Base-by-base conservation (phyloP, 2,329 filamentous ascomycete genomes). In the Botrytis porri region DNA sequence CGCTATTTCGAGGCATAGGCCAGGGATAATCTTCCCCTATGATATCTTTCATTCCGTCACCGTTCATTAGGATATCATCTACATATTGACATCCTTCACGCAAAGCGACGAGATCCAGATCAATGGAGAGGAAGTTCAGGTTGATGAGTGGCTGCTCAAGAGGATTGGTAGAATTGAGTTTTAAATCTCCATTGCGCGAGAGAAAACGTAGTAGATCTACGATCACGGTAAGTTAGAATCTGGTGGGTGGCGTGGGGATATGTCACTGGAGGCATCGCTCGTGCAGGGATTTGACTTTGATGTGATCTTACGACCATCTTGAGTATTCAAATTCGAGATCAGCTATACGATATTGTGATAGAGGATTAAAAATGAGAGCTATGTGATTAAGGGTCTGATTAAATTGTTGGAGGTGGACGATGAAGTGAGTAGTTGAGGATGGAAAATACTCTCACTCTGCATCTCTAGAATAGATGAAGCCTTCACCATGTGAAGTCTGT, bases 31-130 rank as follows among this genome's bases (percentile, higher is more conserved):
- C 48, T 14, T 51, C 48, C 4, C 48, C 48, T 12, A 51, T 51
- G 22, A 51, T 51, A n/a, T 51, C 48, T 51, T 51, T 51, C 48
- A 51, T 51, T 51, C 48, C 48, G 48, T 51, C 48, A 25, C 48
- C 48, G 10, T 57, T 57, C 29, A 32, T 57, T 18, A 91, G 76
- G n/a, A 90, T 81, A 75, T 90, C 89, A 48, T 77, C 70, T 10
- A 74, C 63, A 48, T 73, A 77, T 18, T 75, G 64, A 25, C 76
- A 70, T 45, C 76, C 76, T 67, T 77, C 73, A n/a, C 83, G 85
- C 80, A 90, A 82, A 4, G 85, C 88, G 29, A 90, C 80, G n/a
- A 90, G 82, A 75, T 87, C 85, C 8, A 85, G 79, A 29, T 84
- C 81, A 70, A 84, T 78, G 51, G 76, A 80, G 77, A 85, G 83